These are phyloP conservation scores for Ustilago bromivora DNA, from an alignment of 1,284 basidiomycete species.

Conservation along the genomic window DNA sequence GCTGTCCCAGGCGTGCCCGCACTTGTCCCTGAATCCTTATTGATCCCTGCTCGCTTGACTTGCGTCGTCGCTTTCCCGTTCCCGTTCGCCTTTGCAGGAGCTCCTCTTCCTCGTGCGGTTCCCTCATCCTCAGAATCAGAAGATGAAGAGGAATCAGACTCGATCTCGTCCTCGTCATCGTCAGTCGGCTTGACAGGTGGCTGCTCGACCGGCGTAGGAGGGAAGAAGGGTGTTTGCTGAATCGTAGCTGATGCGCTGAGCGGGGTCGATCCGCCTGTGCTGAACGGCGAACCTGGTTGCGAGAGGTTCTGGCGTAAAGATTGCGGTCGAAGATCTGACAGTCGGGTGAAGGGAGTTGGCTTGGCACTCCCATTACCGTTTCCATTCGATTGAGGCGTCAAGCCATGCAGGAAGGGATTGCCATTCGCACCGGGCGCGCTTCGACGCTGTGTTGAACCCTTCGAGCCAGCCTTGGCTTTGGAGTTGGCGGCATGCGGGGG, in stretches of 20 bases:
- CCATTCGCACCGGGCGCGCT: not conserved
- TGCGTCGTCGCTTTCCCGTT: not conserved
- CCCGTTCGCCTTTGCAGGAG: conserved; percentile 4
- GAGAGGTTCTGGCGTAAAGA: conserved; percentile 54
- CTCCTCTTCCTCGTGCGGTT: conserved; percentile 1
- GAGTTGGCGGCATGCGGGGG: not conserved
- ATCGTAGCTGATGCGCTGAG: conserved; percentile 8
- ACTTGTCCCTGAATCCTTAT: conserved; percentile 4
- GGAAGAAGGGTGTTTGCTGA: conserved; percentile 25
- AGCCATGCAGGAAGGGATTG: conserved; percentile 34
- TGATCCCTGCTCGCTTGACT: conserved; percentile 15
- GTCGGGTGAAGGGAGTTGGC: conserved; percentile 45
- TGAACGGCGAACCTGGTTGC: conserved; percentile 46
- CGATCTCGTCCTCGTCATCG: conserved; percentile 7
- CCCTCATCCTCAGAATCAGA: conserved; percentile 25
- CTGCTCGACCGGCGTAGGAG: conserved; percentile 11
- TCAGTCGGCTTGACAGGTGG: not conserved
- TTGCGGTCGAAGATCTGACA: conserved; percentile 57
- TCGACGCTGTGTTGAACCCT: conserved; percentile 10
- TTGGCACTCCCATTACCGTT: conserved; percentile 15
- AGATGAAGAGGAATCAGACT: conserved; percentile 14
- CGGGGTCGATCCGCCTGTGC: conserved; percentile 28
- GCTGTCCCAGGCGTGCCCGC: not conserved
- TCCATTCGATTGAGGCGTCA: conserved; percentile 16
- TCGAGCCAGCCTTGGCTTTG: not conserved